Base-by-base conservation (phyloP, 78 protist species). In the Dictyostelium purpureum region DNA sequence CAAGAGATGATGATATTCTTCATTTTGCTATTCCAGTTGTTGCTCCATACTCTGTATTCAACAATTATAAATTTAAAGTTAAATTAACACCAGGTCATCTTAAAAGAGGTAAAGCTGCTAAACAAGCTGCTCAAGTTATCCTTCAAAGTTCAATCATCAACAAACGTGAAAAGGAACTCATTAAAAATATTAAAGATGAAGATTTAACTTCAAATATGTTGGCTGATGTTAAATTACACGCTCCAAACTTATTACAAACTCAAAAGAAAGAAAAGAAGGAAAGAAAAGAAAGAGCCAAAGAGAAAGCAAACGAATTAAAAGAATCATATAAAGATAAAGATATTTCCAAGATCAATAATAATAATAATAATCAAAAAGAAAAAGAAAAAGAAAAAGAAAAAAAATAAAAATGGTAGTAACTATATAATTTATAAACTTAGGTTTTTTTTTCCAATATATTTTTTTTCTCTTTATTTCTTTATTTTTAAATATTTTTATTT, bases 21-120 rank as follows among this genome's bases (percentile, higher is more conserved):
- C 97, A 95, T 11, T 95, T 66, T 66, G 98, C 98, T 3, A 43
- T 98, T 42, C 96, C 98, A 28, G 94, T 97, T 51, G 95, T 96
- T 24, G 98, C 94, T 1, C 98, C 98, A 14, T 95, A 88, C 65
- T 14, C 92, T 4, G 90, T 96, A 33, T 57, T 94, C 75, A 57
- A 21, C 43, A 79, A 35, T 57, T 97, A 82, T 88, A 94, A 94
- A 90, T 96, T 31, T 91, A 87, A 79, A 70, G 96, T 95, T 31
- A 98, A 97, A 92, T 52, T 97, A 42, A 82, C 90, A 21, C 98
- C 99, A 4, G 99, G 98, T n/a, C 61, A 31, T 28, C 59, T 43
- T 40, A 96, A 96, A 92, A 89, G 95, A 67, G 98, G 98, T 51
- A 97, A 95, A 79, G 98, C 90, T 0, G 90, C 92, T 38, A 37